Percentiles rank a stretch among this genome's conserved stretches.
Conservation (phyloP, 202 grass and related monocot genomes). For the Thinopyrum obtusiflorum region DNA sequence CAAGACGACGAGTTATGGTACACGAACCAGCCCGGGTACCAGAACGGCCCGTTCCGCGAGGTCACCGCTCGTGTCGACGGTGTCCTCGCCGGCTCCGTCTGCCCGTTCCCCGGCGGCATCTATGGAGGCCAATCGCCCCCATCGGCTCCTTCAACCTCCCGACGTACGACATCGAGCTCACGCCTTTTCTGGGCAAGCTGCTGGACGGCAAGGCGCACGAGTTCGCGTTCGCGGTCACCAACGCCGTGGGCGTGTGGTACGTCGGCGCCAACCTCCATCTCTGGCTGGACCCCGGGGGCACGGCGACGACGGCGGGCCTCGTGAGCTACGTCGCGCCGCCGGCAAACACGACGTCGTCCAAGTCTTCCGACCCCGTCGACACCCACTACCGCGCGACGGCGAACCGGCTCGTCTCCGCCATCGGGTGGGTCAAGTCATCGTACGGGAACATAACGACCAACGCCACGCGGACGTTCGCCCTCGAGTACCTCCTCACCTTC, state of each 20-base stretch:
- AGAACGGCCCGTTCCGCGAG: slow-evolving; percentile 48
- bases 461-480: not conserved
- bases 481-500: not conserved
- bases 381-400: slow-evolving; percentile 29
- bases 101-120: slow-evolving; percentile 65
- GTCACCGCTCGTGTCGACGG: slow-evolving; percentile 51
- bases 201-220: slow-evolving; percentile 53
- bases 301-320: slow-evolving; percentile 28
- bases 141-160: slow-evolving; percentile 65
- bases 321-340: slow-evolving; percentile 45
- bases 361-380: not conserved
- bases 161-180: slow-evolving; percentile 70
- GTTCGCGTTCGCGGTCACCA: slow-evolving; percentile 49
- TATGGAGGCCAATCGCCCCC: slow-evolving; percentile 53
- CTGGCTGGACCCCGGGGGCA: slow-evolving; percentile 51
- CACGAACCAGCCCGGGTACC: too few relatives aligned
- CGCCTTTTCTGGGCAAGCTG: slow-evolving; percentile 53
- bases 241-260: slow-evolving; percentile 41
- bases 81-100: slow-evolving; percentile 43
- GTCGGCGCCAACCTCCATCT: slow-evolving; percentile 71
- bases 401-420: slow-evolving; percentile 33
- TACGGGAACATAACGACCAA: slow-evolving; percentile 32
- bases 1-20: slow-evolving; percentile 45
- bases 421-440: slow-evolving; percentile 60
- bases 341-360: not conserved